Base-by-base conservation (phyloP, 2,329 filamentous ascomycete species). In the Thielaviopsis punctulata region DNA sequence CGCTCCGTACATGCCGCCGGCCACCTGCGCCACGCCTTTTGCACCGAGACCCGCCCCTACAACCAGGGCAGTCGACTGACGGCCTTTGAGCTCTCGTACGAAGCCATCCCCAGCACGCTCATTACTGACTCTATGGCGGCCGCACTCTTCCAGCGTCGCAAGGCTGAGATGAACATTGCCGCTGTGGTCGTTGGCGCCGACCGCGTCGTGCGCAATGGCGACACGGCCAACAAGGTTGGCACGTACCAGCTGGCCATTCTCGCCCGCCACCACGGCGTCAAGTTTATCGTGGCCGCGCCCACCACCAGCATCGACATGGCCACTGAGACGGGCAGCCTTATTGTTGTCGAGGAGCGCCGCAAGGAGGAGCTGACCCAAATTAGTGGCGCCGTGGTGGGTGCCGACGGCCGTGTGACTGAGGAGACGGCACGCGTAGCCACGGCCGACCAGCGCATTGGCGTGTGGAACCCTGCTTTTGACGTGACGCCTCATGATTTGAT, bases 381-480 rank as follows among this genome's bases (percentile, higher is more conserved):
- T 58, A 86, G 79, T 54, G 90, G 90, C 1, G 86, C 86, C 1
- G 72, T 84, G 13, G 77, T 85, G 15, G 69, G 73, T 39, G 66
- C 76, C 1, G 77, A 82, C 39, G 80, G 80, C 1, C 74, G 68
- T 4, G 69, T 90, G 0, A 78, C 87, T 58, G 66, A 79, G 21
- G 72, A 67, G 47, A 71, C 71, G 49, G 79, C 80, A 18, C 79
- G 82, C 12, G 78, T 96, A 27, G 86, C 84, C 43, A 90, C 86
- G 49, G 90, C 90, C 0, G 75, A 82, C 57, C 76, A 80, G 62
- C 79, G 79, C 1, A 88, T 96, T 56, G 72, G 76, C 41, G 88
- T 96, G 8, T 98, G 92, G 89, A 98, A 98, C 64, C 92, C 92
- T 27, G 85, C 88, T 0, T 98, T 98, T 63, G 92, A 98, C 62